Evolutionary conservation across 75 land plant genomes (phyloP).

Genomic region (Larix kaempferi): DNA sequence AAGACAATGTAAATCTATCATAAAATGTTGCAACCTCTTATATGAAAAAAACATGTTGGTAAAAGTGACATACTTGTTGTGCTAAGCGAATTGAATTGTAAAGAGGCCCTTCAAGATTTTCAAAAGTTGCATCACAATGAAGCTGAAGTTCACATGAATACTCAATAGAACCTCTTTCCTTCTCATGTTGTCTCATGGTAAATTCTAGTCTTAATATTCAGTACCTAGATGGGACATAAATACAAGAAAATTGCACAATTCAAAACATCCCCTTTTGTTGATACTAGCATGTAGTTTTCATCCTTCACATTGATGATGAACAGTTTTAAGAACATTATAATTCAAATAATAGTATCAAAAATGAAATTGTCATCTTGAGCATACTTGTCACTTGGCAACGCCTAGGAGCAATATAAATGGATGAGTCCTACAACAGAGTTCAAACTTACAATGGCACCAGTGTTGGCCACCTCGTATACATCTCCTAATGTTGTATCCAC

Average conservation of each 20-base stretch:
- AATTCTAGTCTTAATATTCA: too few relatives aligned
- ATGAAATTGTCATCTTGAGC: too few relatives aligned
- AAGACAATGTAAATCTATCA: too few relatives aligned
- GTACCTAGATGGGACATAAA: too few relatives aligned
- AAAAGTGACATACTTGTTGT: too few relatives aligned
- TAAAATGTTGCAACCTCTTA: not conserved
- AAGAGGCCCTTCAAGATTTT: slow-evolving; percentile 83
- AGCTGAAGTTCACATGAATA: slow-evolving; percentile 98
- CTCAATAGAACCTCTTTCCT: slow-evolving; percentile 58
- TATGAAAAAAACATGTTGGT: slow-evolving; percentile 4
- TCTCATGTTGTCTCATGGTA: slow-evolving; percentile 78
- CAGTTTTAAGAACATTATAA: slow-evolving; percentile 1
- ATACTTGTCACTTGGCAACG: slow-evolving; percentile 99
- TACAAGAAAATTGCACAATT: too few relatives aligned
- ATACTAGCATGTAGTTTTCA: too few relatives aligned
- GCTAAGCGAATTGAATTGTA: slow-evolving; percentile 83
- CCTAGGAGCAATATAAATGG: slow-evolving; percentile 95
- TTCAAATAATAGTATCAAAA: not conserved
- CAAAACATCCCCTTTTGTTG: too few relatives aligned
- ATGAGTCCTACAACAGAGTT: slow-evolving; percentile 98
- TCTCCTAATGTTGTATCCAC: slow-evolving; percentile 72
- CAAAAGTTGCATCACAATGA: slow-evolving; percentile 98
- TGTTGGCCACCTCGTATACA: slow-evolving; percentile 79
- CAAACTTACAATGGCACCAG: too few relatives aligned
- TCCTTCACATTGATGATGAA: too few relatives aligned